Base-by-base conservation (phyloP, 1,284 basidiomycete species). In the Ustilago trichophora region DNA sequence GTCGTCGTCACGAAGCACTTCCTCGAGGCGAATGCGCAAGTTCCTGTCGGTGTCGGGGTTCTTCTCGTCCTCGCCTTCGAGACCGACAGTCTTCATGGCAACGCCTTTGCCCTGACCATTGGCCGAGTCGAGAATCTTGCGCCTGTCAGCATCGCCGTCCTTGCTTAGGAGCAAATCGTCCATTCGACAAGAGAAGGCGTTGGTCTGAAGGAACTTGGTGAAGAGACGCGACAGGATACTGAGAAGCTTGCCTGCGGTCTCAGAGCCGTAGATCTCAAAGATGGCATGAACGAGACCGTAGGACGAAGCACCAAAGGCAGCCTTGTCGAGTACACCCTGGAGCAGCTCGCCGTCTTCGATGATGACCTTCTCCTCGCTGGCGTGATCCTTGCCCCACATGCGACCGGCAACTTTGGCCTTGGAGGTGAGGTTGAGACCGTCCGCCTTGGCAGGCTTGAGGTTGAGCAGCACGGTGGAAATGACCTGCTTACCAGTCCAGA, bases 401-500 rank as follows among this genome's bases (percentile, higher is more conserved):
- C 86, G 64, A 88, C 91, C 58, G 87, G 89, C 51, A 90, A 92
- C 85, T 93, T 83, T 97, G 55, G 93, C 90, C 80, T 91, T 91
- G 22, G 91, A 90, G 24, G 87, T 86, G 51, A 98, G 84, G 81
- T 94, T 93, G 42, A 99, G 86, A 36, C 95, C 95, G 50, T 89
- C 86, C 32, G 90, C 88, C 48, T 89, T 87, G 32, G 83, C 80
- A 8, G 96, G 95, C 3, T 91, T 97, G 67, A 98, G 88, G 82
- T 99, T 99, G 45, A 78, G 55, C 45, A 69, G 16, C 33, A 83
- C 88, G 7, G 77, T 81, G 4, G 77, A 83, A 78, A 95, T 93
- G 60, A 98, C 88, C 83, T 99, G 96, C 83, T 98, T 99, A 51
- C 96, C 96, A 0, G 95, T 98, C 96, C 96, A 99, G 53, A 95